Percentiles rank a stretch among this genome's conserved stretches.
Evolutionary conservation across 2,329 filamentous ascomycete species (phyloP).

Genomic region (Ophiobolus disseminans): DNA sequence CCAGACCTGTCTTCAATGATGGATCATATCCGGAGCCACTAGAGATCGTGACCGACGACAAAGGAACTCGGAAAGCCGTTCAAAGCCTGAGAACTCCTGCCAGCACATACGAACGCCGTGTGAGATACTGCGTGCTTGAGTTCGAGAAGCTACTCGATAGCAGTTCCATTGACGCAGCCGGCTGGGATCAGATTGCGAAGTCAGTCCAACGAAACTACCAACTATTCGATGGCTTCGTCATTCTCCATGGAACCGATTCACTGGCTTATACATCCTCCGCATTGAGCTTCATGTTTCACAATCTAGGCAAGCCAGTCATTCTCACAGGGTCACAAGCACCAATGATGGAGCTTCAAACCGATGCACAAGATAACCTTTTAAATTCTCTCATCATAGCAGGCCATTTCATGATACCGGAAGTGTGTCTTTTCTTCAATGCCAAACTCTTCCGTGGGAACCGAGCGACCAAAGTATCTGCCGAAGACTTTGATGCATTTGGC

Average conservation of each 20-base stretch:
- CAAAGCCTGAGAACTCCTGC: constrained; percentile 79
- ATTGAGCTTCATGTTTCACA: constrained; percentile 90
- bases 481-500: constrained; percentile 84
- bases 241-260: constrained; percentile 90
- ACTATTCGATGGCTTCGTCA: constrained; percentile 87
- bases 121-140: constrained; percentile 84
- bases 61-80: constrained; percentile 59
- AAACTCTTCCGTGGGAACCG: constrained; percentile 88
- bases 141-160: constrained; percentile 87
- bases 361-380: constrained; percentile 89
- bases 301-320: constrained; percentile 89
- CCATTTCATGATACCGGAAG: constrained; percentile 91
- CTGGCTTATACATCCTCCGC: constrained; percentile 87
- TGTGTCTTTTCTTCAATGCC: constrained; percentile 93
- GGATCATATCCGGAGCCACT: constrained; percentile 64
- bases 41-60: constrained; percentile 62
- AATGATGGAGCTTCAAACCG: constrained; percentile 88
- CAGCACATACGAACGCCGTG: constrained; percentile 79
- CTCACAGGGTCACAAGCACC: constrained; percentile 75
- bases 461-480: constrained; percentile 85
- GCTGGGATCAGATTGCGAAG: constrained; percentile 83
- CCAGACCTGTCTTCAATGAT: constrained; percentile 86
- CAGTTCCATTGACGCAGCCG: constrained; percentile 83
- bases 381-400: constrained; percentile 88
- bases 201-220: constrained; percentile 86